A percentile compares a stretch with the other conserved stretches of the same genome.
Evolutionary conservation across 116 monocot genomes (phyloP).

Genomic region (Papilionanthe hybrid): DNA sequence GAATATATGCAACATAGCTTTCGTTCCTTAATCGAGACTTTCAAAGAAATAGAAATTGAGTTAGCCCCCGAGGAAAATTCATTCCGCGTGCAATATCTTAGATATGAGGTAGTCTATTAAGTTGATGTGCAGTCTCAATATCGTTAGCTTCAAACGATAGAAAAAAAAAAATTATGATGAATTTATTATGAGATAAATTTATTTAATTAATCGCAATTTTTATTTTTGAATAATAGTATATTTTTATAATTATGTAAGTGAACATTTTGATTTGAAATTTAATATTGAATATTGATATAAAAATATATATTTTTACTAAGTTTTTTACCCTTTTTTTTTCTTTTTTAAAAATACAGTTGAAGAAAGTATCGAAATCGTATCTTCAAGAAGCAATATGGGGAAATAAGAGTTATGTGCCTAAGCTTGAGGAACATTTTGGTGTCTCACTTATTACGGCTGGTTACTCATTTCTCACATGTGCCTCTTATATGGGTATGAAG

Average conservation of each 20-base stretch:
- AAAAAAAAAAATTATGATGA: too few species aligned
- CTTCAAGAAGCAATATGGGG: constrained; percentile 18
- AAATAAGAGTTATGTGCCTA: neutral
- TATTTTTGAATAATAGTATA: too few species aligned
- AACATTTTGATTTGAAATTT: too few species aligned
- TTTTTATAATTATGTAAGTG: too few species aligned
- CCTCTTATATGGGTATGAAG: constrained; percentile 6
- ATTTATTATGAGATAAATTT: too few species aligned
- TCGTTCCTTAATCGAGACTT: neutral
- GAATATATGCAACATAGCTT: constrained; percentile 1
- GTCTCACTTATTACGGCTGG: neutral
- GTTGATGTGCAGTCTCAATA: neutral
- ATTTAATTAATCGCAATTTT: too few species aligned
- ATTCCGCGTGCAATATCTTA: neutral
- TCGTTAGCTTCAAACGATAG: too few species aligned
- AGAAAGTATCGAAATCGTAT: neutral
- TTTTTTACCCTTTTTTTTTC: too few species aligned
- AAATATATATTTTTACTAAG: too few species aligned
- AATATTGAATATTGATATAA: too few species aligned
- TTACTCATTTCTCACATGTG: constrained; percentile 8
- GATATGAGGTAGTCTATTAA: neutral
- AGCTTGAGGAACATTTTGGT: constrained; percentile 16
- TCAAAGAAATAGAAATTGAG: neutral
- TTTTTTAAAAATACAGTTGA: constrained; percentile 9
- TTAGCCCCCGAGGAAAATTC: neutral